Base-by-base conservation (phyloP, 495 filamentous ascomycete species). In the Penicillium macrosclerotiorum region DNA sequence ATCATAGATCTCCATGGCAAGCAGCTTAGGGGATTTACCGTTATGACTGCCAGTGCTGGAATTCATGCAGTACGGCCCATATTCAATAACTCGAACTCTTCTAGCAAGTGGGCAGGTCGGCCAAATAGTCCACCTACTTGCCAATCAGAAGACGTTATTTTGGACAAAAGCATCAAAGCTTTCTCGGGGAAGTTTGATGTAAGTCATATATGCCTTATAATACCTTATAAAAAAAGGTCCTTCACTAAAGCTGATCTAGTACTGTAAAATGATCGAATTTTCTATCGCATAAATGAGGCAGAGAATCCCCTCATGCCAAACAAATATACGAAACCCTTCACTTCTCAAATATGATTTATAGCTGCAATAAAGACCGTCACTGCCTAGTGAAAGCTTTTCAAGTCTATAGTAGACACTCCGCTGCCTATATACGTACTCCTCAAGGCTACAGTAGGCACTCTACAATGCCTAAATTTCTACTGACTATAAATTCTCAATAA, bases 111-210 rank as follows among this genome's bases (percentile, higher is more conserved):
- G 39, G 39, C 16, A 20, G 39, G 39, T n/a, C 8, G 32, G 4
- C 16, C 5, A 42, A 27, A 42, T 32, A 18, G 25, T 13, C 30
- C 37, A 8, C 8, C 8, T 19, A 39, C 13, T 13, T 14, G 37
- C 37, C 37, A 16, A 39, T 39, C 26, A 24, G 37, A 27, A 25
- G 23, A 16, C n/a, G 23, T 41, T 16, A 22, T 16, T 16, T 27
- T 25, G 38, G 38, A 41, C n/a, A 41, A 29, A 9, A 25, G 38
- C 19, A 25, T 41, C 38, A 12, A 41, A 25, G 38, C 38, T 27
- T 12, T 41, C 19, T 41, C 38, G 13, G 38, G 23, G 19, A 29
- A 41, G 23, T 9, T 24, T 22, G 33, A 36, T 22, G 24, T 37
- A 20, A 44, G 34, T 16, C 37, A 36, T n/a, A 17, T 20, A 19